phyloP scores from a whole-genome alignment of 169 alveolate species.

The Eimeria sp. region DNA sequence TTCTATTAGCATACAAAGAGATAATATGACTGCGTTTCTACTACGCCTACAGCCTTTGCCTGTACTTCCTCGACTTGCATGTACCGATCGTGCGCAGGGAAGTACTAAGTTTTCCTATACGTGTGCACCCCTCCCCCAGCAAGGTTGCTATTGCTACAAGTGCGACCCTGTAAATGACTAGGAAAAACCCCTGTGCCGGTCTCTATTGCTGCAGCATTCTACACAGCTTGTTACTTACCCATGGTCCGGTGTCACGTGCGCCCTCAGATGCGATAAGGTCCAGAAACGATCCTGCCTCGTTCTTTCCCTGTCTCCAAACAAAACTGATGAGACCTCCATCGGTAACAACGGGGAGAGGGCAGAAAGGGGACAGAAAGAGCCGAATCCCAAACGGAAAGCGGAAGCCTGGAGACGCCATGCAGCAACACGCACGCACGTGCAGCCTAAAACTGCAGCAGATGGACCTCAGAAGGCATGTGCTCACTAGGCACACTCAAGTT shows the following conservation, averaged over 20 bases:
- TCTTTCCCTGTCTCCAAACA: conserved; percentile 74
- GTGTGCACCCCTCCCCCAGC: neutral
- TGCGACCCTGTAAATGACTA: neutral
- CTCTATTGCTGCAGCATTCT: neutral
- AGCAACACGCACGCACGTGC: neutral
- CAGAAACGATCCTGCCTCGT: conserved; percentile 72
- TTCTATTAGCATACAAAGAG: neutral
- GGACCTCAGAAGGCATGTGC: neutral
- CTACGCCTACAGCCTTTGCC: neutral
- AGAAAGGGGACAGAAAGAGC: conserved; percentile 78
- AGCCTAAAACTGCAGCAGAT: neutral
- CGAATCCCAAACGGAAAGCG: conserved; percentile 80
- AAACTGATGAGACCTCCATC: conserved; percentile 39
- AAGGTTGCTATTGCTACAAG: neutral
- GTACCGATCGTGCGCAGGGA: neutral
- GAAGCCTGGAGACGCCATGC: conserved; percentile 54
- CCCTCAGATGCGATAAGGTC: conserved; percentile 79
- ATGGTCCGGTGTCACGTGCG: conserved; percentile 80
- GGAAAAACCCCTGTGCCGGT: neutral
- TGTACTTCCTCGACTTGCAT: neutral
- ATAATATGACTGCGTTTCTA: too few relatives aligned
- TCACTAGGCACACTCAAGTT: neutral
- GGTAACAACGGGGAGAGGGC: conserved; percentile 70
- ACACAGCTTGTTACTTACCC: conserved; percentile 40
- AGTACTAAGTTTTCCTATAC: neutral